Conservation (phyloP, 371 early-diverging fungal genomes). For the Apophysomyces trapeziformis region DNA sequence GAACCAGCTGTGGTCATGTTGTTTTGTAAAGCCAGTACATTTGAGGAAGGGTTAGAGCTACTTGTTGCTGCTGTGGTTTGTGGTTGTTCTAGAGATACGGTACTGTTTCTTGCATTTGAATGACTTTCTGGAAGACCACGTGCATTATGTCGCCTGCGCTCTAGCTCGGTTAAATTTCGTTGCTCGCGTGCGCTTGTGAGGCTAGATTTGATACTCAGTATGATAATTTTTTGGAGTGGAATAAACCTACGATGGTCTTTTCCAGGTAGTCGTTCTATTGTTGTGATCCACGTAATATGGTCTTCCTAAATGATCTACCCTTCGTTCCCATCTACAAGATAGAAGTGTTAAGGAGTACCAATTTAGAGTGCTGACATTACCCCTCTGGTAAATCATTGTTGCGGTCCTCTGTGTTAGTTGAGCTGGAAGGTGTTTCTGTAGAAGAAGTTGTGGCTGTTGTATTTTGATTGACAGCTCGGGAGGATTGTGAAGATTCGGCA, state of each 20-base stretch:
- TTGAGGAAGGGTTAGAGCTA: conserved; percentile 23
- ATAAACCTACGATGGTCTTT: conserved; percentile 56
- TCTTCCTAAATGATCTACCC: conserved; percentile 69
- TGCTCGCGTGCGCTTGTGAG: conserved; percentile 55
- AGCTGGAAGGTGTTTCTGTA: conserved; percentile 15
- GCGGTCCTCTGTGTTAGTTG: conserved; percentile 16
- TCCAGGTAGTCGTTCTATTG: conserved; percentile 75
- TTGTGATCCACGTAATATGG: conserved; percentile 80
- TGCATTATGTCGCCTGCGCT: conserved; percentile 78
- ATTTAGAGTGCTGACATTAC: conserved; percentile 33
- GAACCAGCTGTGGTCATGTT: conserved; percentile 71
- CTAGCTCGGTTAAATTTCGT: conserved; percentile 66
- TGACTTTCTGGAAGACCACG: conserved; percentile 78
- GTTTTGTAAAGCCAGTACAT: conserved; percentile 49
- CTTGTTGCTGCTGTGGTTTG: conserved; percentile 15
- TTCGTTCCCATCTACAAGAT: conserved; percentile 69
- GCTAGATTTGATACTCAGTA: conserved; percentile 21
- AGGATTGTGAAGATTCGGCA: conserved; percentile 15
- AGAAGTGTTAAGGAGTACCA: not conserved
- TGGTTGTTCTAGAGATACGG: conserved; percentile 26
- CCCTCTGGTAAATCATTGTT: conserved; percentile 75
- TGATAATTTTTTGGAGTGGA: conserved; percentile 6
- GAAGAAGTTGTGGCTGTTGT: conserved; percentile 18
- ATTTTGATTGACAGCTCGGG: conserved; percentile 16
- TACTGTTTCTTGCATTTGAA: conserved; percentile 27